Conservation (phyloP, 2,329 filamentous ascomycete genomes). For the Rutstroemia sp. region DNA sequence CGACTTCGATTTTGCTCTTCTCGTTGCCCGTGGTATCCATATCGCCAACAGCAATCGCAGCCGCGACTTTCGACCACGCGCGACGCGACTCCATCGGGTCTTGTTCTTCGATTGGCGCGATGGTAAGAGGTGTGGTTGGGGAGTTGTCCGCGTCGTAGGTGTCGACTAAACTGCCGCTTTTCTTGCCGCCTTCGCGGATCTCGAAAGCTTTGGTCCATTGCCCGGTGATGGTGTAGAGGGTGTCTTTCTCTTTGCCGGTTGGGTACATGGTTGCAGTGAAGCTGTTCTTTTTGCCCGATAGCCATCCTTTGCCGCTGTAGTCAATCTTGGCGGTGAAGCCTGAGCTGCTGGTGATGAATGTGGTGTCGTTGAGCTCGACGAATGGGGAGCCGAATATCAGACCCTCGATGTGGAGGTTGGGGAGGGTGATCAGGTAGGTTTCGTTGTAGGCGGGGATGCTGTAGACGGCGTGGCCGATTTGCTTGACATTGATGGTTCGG, state of each 20-base stretch:
- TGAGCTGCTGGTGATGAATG: conserved; percentile 77
- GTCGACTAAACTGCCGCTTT: conserved; percentile 47
- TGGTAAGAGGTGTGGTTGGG: conserved; percentile 57
- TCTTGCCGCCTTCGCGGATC: conserved; percentile 60
- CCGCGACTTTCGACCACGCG: conserved; percentile 81
- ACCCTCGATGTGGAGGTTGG: conserved; percentile 86
- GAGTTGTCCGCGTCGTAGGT: conserved; percentile 52
- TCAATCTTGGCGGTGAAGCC: conserved; percentile 87
- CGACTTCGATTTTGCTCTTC: conserved; percentile 85
- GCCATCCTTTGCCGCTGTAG: conserved; percentile 89
- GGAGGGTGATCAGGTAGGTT: conserved; percentile 84
- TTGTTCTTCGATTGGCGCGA: conserved; percentile 70
- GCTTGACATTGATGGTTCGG: conserved; percentile 89
- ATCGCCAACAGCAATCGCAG: conserved; percentile 72
- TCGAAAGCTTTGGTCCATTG: conserved; percentile 84
- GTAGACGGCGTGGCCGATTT: conserved; percentile 82
- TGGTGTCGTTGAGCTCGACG: conserved; percentile 79
- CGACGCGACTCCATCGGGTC: conserved; percentile 81
- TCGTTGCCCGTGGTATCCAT: conserved; percentile 73
- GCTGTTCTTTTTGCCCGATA: conserved; percentile 92
- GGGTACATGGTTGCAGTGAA: conserved; percentile 70
- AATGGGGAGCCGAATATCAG: conserved; percentile 82
- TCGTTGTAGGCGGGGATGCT: conserved; percentile 53
- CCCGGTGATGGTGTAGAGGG: conserved; percentile 74
- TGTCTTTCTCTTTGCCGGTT: conserved; percentile 63